A percentile compares a stretch with the other conserved stretches of the same genome.
phyloP scores from a whole-genome alignment of 2,329 filamentous ascomycete species.

The Fusarium oxysporum region DNA sequence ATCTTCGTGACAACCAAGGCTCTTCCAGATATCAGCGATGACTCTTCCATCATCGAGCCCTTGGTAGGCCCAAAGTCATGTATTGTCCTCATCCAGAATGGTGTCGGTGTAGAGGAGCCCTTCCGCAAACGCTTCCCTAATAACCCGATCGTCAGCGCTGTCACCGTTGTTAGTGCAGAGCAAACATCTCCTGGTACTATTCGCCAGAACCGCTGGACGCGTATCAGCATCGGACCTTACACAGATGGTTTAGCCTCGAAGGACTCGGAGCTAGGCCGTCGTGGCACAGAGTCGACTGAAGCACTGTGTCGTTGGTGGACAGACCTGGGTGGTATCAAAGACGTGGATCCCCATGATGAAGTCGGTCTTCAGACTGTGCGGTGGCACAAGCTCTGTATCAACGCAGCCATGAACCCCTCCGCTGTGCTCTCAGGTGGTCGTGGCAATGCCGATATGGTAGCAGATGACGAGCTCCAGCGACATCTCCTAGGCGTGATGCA shows the following conservation, averaged over 20 bases:
- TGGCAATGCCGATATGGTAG: slow-evolving; percentile 74
- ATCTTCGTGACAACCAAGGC: slow-evolving; percentile 79
- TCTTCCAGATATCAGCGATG: slow-evolving; percentile 71
- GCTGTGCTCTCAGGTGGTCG: slow-evolving; percentile 74
- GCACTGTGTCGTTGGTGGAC: slow-evolving; percentile 66
- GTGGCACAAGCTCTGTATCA: slow-evolving; percentile 84
- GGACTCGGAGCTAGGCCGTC: slow-evolving; percentile 47
- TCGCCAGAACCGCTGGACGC: slow-evolving; percentile 78
- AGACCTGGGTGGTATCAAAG: slow-evolving; percentile 68
- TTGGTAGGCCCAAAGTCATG: slow-evolving; percentile 66
- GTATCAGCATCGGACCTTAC: slow-evolving; percentile 77
- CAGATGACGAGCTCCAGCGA: slow-evolving; percentile 69
- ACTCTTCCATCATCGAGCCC: slow-evolving; percentile 70
- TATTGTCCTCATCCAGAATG: slow-evolving; percentile 78
- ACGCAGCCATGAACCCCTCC: slow-evolving; percentile 79
- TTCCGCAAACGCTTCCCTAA: slow-evolving; percentile 71
- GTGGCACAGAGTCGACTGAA: slow-evolving; percentile 57
- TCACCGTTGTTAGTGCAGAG: slow-evolving; percentile 76
- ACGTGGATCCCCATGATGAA: slow-evolving; percentile 73
- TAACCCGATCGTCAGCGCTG: slow-evolving; percentile 72
- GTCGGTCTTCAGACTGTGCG: slow-evolving; percentile 75
- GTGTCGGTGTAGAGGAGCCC: slow-evolving; percentile 75
- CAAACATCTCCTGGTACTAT: slow-evolving; percentile 72
- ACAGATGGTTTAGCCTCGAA: slow-evolving; percentile 60
- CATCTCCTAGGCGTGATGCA: slow-evolving; percentile 76